Base-by-base conservation (phyloP, 2,329 filamentous ascomycete genomes). In the Aureobasidium sp. region DNA sequence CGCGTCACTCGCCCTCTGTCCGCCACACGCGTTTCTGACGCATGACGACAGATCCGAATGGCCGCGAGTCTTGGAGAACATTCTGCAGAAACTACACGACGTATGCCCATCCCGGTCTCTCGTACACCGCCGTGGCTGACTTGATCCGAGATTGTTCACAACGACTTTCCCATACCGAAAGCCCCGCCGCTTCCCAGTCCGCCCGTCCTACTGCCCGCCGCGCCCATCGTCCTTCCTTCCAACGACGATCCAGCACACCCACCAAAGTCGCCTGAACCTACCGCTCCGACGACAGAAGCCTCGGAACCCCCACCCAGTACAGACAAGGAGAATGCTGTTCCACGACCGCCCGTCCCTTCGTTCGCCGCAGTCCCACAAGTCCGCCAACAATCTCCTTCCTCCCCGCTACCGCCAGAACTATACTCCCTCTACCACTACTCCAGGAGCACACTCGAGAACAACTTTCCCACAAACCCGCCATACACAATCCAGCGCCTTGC, bases 401-500 rank as follows among this genome's bases (percentile, higher is more conserved):
- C 60, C 1, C 60, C 35, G 19, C 78, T 92, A 15, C 87, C 88
- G 2, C 78, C 79, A 8, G 84, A 86, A 64, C 78, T 93, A 53
- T 74, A 79, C 61, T 78, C 80, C 58, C 82, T 90, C 25, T 73
- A 71, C 60, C 64, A 69, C 29, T 66, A 61, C 21, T 69, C 67
- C 2, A 65, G 65, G 7, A 65, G 63, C 42, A 67, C 68, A 4
- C 65, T 73, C n/a, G 67, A 69, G 33, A 60, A 63, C 2, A 82
- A 81, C 65, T 99, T 99, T 73, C 71, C 82, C 23, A 77, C 79
- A 3, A 83, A 88, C 67, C 93, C 94, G 1, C 94, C 94, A 0
- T 90, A 97, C 72, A 97, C 94, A 3, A 83, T 96, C 63, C 94
- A 99, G 75, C 88, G 94, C 40, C 82, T 99, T 23, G 85, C 91